Percentiles rank a stretch among this genome's conserved stretches.
These are phyloP conservation scores for Capronia americana DNA, from an alignment of 2,329 filamentous ascomycete species.

Conservation along the genomic window DNA sequence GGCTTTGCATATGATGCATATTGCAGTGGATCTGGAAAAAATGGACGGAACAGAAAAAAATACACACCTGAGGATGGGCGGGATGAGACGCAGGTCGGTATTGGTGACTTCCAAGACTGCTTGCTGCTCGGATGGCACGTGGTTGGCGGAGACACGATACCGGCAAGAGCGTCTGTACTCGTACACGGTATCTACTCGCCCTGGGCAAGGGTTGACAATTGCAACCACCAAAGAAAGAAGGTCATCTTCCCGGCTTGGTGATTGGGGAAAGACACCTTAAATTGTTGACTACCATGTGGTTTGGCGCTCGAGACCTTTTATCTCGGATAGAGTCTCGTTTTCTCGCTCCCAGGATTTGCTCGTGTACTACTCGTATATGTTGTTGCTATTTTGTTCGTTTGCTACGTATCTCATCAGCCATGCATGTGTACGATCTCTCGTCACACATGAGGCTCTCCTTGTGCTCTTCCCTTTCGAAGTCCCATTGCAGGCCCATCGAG, in stretches of 20 bases:
- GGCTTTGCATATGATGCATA: constrained; percentile 1
- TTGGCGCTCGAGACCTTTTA: background rate
- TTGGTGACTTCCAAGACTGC: no score
- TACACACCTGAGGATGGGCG: background rate
- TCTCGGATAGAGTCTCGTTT: background rate
- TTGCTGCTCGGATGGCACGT: no score
- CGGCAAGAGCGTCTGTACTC: background rate
- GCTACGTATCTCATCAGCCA: background rate
- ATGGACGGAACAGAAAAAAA: background rate
- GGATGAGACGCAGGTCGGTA: background rate
- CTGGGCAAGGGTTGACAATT: background rate
- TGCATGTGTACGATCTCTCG: background rate
- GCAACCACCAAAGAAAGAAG: background rate
- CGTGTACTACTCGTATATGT: background rate
- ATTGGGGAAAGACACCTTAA: background rate
- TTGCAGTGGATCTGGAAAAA: background rate
- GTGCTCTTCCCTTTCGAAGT: background rate
- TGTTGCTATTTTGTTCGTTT: background rate
- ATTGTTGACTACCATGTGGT: no score
- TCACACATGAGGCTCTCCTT: background rate
- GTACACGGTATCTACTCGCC: background rate
- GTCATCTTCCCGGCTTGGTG: background rate
- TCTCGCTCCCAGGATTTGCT: background rate
- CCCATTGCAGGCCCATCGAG: background rate
- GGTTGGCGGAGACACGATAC: background rate